These are phyloP conservation scores for Suillus americanus DNA, from an alignment of 768 basidiomycete genomes.

Conservation along the genomic window DNA sequence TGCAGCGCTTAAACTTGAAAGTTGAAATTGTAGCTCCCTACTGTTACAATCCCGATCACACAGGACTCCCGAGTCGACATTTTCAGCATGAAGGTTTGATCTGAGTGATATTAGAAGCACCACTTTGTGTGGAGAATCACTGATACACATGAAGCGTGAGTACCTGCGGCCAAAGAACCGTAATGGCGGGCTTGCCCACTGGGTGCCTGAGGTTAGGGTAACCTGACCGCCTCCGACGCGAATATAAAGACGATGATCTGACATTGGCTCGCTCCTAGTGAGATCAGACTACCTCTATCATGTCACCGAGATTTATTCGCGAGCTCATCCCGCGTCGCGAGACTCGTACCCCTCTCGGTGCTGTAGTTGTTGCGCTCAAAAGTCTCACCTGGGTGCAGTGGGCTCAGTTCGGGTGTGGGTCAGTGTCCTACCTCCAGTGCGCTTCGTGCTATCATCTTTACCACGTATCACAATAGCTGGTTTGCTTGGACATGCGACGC, in stretches of 20 bases:
- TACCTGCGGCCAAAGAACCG: not conserved
- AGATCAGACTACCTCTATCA: conserved; percentile 14
- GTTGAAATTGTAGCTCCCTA: not conserved
- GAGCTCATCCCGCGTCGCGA: conserved; percentile 54
- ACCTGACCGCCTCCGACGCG: not conserved
- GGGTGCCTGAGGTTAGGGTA: not conserved
- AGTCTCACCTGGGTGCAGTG: conserved; percentile 53
- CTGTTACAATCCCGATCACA: not conserved
- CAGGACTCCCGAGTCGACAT: not conserved
- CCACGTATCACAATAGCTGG: conserved; percentile 45
- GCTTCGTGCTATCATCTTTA: not conserved
- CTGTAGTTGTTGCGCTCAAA: conserved; percentile 44
- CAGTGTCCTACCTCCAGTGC: conserved; percentile 8
- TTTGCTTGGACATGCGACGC: conserved; percentile 87
- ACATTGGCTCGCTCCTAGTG: not conserved
- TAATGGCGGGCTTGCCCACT: not conserved
- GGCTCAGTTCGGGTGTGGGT: conserved; percentile 62
- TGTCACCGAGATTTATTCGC: conserved; percentile 51
- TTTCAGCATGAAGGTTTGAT: not conserved
- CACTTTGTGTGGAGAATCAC: not conserved
- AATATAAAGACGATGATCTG: not conserved
- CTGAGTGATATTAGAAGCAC: not conserved
- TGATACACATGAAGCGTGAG: not conserved
- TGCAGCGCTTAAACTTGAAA: not conserved
- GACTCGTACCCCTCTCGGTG: conserved; percentile 33